These are phyloP conservation scores for Sequoia sempervirens DNA, from an alignment of 75 land plant species.

Conservation along the genomic window DNA sequence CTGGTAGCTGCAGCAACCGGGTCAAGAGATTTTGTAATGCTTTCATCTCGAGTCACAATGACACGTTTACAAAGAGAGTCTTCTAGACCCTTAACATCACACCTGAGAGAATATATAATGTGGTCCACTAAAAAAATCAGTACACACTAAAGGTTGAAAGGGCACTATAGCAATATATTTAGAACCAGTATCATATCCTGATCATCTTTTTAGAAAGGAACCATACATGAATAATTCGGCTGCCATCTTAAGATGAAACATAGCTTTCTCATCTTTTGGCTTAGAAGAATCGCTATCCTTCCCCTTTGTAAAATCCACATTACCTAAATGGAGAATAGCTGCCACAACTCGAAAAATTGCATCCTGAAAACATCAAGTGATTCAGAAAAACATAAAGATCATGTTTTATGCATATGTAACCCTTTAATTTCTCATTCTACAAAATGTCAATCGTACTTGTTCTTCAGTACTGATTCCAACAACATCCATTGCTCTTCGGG, in stretches of 20 bases:
- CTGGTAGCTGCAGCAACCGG: conserved; percentile 71
- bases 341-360: conserved; percentile 91
- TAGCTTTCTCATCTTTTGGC: conserved; percentile 79
- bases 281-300: conserved; percentile 70
- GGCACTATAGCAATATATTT: not conserved
- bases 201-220: not conserved
- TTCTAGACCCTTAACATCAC: conserved; percentile 77
- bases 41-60: conserved; percentile 95
- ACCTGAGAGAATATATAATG: conserved; percentile 44
- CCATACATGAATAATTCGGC: conserved; percentile 85
- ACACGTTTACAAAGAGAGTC: conserved; percentile 88
- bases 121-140: not conserved
- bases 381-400: not conserved
- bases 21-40: conserved; percentile 78
- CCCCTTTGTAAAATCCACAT: conserved; percentile 75
- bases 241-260: conserved; percentile 77
- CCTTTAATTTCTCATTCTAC: not conserved
- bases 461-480: conserved; percentile 88
- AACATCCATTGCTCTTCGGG: conserved; percentile 90
- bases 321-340: conserved; percentile 81
- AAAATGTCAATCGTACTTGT: conserved; percentile 48
- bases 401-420: not conserved
- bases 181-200: not conserved
- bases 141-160: not conserved
- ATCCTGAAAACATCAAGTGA: conserved; percentile 43